Conservation (phyloP, 306 rosid species). For the Bauhinia variegata region DNA sequence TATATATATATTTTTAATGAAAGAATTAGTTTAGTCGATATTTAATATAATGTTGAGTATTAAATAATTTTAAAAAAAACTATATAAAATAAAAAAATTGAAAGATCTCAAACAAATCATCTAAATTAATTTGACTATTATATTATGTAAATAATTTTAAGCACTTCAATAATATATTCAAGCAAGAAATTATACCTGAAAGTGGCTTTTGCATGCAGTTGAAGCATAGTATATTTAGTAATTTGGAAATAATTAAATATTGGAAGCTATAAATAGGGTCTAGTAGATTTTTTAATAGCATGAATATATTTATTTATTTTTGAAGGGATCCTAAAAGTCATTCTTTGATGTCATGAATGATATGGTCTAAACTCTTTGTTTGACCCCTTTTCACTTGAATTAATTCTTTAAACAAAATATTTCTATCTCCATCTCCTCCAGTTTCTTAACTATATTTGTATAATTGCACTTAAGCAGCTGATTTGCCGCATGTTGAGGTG, state of each 20-base stretch:
- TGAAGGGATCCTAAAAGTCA: constrained; percentile 17
- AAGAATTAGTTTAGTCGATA: too few relatives aligned
- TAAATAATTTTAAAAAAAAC: too few relatives aligned
- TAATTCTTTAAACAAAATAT: not conserved
- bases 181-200: constrained; percentile 7
- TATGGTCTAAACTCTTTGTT: constrained; percentile 47
- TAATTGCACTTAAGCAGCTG: constrained; percentile 53
- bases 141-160: too few relatives aligned
- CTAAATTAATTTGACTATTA: too few relatives aligned
- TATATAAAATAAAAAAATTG: too few relatives aligned
- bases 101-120: too few relatives aligned
- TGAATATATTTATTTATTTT: constrained; percentile 47
- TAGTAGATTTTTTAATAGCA: constrained; percentile 37
- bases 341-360: constrained; percentile 52
- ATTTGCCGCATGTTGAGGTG: constrained; percentile 74
- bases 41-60: too few relatives aligned
- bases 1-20: too few relatives aligned
- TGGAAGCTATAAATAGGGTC: constrained; percentile 2
- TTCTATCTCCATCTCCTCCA: constrained; percentile 15
- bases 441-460: constrained; percentile 30
- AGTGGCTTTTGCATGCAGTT: constrained; percentile 40
- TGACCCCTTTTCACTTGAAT: constrained; percentile 56
- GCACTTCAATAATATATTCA: too few relatives aligned
- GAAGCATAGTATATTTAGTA: not conserved
- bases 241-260: not conserved